These are phyloP conservation scores for Tuber brumale DNA, from an alignment of 495 filamentous ascomycete species.

Conservation along the genomic window DNA sequence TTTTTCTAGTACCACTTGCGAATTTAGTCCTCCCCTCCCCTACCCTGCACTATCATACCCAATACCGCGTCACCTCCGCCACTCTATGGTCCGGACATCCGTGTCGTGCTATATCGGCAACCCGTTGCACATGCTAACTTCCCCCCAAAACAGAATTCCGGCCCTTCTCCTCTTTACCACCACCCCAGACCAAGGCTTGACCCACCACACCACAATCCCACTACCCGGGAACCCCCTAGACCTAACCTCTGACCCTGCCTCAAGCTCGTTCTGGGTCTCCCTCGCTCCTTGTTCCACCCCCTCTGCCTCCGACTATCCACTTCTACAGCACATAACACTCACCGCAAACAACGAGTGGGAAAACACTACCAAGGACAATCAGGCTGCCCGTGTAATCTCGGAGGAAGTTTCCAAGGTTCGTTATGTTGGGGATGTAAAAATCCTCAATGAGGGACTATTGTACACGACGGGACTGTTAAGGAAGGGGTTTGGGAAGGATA, in stretches of 20 bases:
- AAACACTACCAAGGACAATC: slow-evolving; percentile 20
- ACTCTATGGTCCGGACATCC: background rate
- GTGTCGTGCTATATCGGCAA: background rate
- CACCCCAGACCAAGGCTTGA: slow-evolving; percentile 44
- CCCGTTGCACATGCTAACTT: slow-evolving; percentile 30
- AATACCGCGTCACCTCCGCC: background rate
- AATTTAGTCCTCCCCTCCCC: background rate
- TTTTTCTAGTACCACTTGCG: background rate
- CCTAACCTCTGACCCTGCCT: slow-evolving; percentile 42
- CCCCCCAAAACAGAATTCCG: slow-evolving; percentile 49
- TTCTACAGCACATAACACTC: slow-evolving; percentile 42
- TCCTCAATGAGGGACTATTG: slow-evolving; percentile 53
- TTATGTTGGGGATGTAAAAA: slow-evolving; percentile 28
- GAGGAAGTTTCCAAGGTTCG: slow-evolving; percentile 38
- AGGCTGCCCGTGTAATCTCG: slow-evolving; percentile 28
- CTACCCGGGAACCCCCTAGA: slow-evolving; percentile 59
- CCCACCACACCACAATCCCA: slow-evolving; percentile 47
- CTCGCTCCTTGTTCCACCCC: slow-evolving; percentile 54
- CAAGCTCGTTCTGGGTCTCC: slow-evolving; percentile 47
- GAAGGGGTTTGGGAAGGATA: slow-evolving; percentile 56
- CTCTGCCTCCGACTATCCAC: slow-evolving; percentile 45
- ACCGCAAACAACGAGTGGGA: slow-evolving; percentile 12
- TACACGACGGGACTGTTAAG: slow-evolving; percentile 68
- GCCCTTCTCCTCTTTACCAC: slow-evolving; percentile 56
- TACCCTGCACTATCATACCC: background rate